A percentile compares a stretch with the other conserved stretches of the same genome.
These are phyloP conservation scores for Sporothrix globosa DNA, from an alignment of 2,329 filamentous ascomycete genomes.

Conservation along the genomic window DNA sequence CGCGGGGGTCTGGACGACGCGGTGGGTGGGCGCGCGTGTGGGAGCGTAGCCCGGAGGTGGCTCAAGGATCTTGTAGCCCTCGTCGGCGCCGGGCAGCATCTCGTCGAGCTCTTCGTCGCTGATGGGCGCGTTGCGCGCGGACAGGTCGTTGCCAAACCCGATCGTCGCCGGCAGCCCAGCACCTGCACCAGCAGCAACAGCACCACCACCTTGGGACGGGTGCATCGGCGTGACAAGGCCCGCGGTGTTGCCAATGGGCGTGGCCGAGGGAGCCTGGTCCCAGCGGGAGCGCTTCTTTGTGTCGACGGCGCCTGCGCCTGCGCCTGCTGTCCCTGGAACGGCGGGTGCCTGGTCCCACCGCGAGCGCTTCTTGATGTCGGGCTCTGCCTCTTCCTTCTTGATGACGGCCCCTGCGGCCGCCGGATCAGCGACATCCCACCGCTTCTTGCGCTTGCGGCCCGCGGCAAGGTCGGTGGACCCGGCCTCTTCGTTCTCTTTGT, in stretches of 20 bases:
- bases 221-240: slow-evolving; percentile 81
- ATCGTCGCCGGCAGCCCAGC: slow-evolving; percentile 38
- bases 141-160: slow-evolving; percentile 78
- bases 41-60: slow-evolving; percentile 92
- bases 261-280: slow-evolving; percentile 82
- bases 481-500: slow-evolving; percentile 72
- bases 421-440: slow-evolving; percentile 81
- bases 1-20: slow-evolving; percentile 71
- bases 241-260: slow-evolving; percentile 67
- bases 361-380: slow-evolving; percentile 73
- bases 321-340: slow-evolving; percentile 51
- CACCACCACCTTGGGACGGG: slow-evolving; percentile 61
- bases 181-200: slow-evolving; percentile 52
- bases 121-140: slow-evolving; percentile 75
- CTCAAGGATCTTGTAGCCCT: slow-evolving; percentile 90
- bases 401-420: slow-evolving; percentile 47
- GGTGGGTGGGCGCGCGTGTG: slow-evolving; percentile 74
- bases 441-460: slow-evolving; percentile 84
- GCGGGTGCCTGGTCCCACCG: slow-evolving; percentile 85
- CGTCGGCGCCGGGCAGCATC: slow-evolving; percentile 82
- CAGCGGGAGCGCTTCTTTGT: slow-evolving; percentile 79
- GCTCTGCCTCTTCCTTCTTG: slow-evolving; percentile 47
- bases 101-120: slow-evolving; percentile 93
- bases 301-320: slow-evolving; percentile 53
- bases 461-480: slow-evolving; percentile 66